These are phyloP conservation scores for Tetrapyrgos nigripes DNA, from an alignment of 1,284 basidiomycete species.

Conservation along the genomic window DNA sequence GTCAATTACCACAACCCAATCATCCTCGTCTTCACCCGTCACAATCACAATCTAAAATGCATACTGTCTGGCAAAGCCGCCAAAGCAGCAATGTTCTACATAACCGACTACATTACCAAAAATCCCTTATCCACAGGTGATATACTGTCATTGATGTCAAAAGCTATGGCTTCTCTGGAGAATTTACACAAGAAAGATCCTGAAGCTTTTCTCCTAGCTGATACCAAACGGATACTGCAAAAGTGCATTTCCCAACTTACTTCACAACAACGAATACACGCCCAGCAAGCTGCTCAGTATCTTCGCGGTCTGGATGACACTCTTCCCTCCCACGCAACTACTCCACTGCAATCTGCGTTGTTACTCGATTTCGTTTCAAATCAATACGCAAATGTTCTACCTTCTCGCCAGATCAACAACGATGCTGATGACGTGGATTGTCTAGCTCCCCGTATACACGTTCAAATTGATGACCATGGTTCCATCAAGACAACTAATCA, in stretches of 20 bases:
- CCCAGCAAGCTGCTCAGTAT: slow-evolving; percentile 34
- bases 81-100: slow-evolving; percentile 35
- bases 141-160: slow-evolving; percentile 5
- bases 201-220: slow-evolving; percentile 4
- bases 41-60: slow-evolving; percentile 38
- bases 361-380: background rate
- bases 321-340: slow-evolving; percentile 8
- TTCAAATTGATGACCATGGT: background rate
- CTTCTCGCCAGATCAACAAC: background rate
- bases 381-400: background rate
- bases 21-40: slow-evolving; percentile 24
- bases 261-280: slow-evolving; percentile 27
- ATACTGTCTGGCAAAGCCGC: slow-evolving; percentile 32
- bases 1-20: slow-evolving; percentile 34
- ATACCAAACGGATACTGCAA: slow-evolving; percentile 30
- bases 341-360: slow-evolving; percentile 5
- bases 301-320: slow-evolving; percentile 12
- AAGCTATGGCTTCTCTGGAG: slow-evolving; percentile 29
- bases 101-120: slow-evolving; percentile 39
- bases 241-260: slow-evolving; percentile 25
- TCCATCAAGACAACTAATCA: background rate
- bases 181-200: slow-evolving; percentile 22
- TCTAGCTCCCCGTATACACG: background rate
- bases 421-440: background rate
- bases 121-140: slow-evolving; percentile 27